Percentiles rank a stretch among this genome's conserved stretches.
phyloP scores from a whole-genome alignment of 805 yeast genomes.

The Wickerhamomyces canadensis region DNA sequence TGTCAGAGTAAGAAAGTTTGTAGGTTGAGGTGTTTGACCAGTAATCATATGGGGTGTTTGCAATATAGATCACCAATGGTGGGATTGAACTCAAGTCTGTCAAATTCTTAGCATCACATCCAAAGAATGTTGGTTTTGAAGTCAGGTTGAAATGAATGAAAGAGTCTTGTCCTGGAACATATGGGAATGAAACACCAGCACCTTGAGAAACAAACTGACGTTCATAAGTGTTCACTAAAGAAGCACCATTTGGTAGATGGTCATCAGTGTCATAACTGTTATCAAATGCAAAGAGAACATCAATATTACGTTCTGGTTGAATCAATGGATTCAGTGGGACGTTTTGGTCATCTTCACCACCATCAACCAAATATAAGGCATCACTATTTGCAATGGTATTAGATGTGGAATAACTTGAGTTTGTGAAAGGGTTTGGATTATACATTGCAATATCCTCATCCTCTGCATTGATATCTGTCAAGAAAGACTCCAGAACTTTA shows the following conservation, averaged over 20 bases:
- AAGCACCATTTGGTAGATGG: constrained; percentile 63
- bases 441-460: constrained; percentile 64
- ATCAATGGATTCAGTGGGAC: constrained; percentile 58
- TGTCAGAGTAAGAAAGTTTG: constrained; percentile 54
- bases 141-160: constrained; percentile 58
- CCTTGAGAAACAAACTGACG: constrained; percentile 51
- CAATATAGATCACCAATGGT: constrained; percentile 73
- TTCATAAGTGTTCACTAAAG: constrained; percentile 48
- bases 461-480: constrained; percentile 39
- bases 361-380: constrained; percentile 56
- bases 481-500: constrained; percentile 37
- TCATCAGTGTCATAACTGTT: constrained; percentile 61
- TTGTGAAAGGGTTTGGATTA: constrained; percentile 65
- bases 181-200: constrained; percentile 64
- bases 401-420: constrained; percentile 32
- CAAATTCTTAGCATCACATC: constrained; percentile 65
- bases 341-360: constrained; percentile 64
- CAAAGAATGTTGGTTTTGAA: constrained; percentile 72
- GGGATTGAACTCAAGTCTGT: constrained; percentile 52
- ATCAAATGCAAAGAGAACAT: constrained; percentile 58
- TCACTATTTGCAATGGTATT: constrained; percentile 33
- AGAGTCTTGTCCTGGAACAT: constrained; percentile 66
- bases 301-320: constrained; percentile 53
- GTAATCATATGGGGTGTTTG: constrained; percentile 64
- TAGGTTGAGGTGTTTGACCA: constrained; percentile 70